A percentile compares a stretch with the other conserved stretches of the same genome.
Evolutionary conservation across 768 basidiomycete species (phyloP).

Genomic region (Hericium rajendrae): DNA sequence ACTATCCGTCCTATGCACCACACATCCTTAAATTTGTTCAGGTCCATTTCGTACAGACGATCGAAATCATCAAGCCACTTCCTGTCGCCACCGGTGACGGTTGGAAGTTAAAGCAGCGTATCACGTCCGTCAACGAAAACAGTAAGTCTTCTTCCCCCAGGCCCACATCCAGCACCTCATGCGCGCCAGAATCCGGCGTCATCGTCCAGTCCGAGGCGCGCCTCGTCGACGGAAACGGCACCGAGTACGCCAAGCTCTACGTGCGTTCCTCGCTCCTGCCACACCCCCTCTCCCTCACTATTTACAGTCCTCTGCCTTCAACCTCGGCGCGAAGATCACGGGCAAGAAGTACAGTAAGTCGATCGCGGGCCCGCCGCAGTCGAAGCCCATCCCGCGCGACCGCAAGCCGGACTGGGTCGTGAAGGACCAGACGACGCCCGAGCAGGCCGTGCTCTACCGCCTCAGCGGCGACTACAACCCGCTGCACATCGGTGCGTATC

Average conservation of each 20-base stretch:
- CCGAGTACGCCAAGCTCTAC: constrained; percentile 32
- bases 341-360: constrained; percentile 31
- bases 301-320: constrained; percentile 34
- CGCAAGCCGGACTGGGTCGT: constrained; percentile 32
- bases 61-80: constrained; percentile 71
- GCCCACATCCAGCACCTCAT: not conserved
- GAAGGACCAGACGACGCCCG: constrained; percentile 28
- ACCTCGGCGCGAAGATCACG: constrained; percentile 31
- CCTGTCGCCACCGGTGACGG: constrained; percentile 68
- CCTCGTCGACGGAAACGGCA: constrained; percentile 54
- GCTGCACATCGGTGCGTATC: constrained; percentile 33
- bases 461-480: constrained; percentile 46
- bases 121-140: constrained; percentile 72
- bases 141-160: constrained; percentile 35
- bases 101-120: constrained; percentile 62
- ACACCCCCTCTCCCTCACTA: no score
- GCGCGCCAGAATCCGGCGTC: constrained; percentile 56
- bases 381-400: constrained; percentile 28
- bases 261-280: no score
- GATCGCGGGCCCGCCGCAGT: constrained; percentile 26
- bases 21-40: constrained; percentile 18
- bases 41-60: constrained; percentile 75
- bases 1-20: not conserved
- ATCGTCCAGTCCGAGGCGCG: constrained; percentile 54
- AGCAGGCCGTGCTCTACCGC: constrained; percentile 38